These are phyloP conservation scores for Cyclotella sp. DNA, from an alignment of 108 stramenopile species.

Conservation along the genomic window DNA sequence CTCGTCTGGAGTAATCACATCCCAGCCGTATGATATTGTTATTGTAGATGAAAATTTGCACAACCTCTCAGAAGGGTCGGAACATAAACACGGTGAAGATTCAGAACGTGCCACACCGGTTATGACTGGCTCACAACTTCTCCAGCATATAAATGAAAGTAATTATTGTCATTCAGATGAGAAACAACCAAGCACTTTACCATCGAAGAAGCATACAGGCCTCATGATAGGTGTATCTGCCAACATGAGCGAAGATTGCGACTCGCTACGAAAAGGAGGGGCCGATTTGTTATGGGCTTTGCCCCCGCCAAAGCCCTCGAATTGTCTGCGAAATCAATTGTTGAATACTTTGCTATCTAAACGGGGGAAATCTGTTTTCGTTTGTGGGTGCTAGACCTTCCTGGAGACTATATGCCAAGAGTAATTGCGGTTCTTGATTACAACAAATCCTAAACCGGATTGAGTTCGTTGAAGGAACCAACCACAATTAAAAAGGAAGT, in stretches of 20 bases:
- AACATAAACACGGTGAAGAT: slow-evolving; percentile 14
- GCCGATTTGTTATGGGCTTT: slow-evolving; percentile 45
- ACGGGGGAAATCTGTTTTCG: slow-evolving; percentile 41
- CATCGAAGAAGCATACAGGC: slow-evolving; percentile 6
- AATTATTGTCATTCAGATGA: neutral
- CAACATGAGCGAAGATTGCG: slow-evolving; percentile 40
- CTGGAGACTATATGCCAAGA: no score
- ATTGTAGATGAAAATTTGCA: slow-evolving; percentile 31
- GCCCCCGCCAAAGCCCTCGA: slow-evolving; percentile 33
- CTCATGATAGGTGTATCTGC: slow-evolving; percentile 43
- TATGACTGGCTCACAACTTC: slow-evolving; percentile 34
- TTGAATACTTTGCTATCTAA: slow-evolving; percentile 41
- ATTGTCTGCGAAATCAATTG: slow-evolving; percentile 38
- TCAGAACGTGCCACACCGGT: neutral
- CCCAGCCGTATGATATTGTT: slow-evolving; percentile 33
- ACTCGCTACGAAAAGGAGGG: slow-evolving; percentile 26
- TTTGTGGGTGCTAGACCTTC: slow-evolving; percentile 48
- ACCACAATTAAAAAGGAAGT: no score
- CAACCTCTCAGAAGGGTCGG: slow-evolving; percentile 1
- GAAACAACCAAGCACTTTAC: neutral
- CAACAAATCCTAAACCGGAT: no score
- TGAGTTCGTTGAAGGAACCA: no score
- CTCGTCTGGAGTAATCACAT: neutral
- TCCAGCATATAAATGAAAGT: slow-evolving; percentile 14
- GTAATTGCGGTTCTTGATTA: no score